Conservation (phyloP, 129 eudicot genomes). For the Tanacetum coccineum region DNA sequence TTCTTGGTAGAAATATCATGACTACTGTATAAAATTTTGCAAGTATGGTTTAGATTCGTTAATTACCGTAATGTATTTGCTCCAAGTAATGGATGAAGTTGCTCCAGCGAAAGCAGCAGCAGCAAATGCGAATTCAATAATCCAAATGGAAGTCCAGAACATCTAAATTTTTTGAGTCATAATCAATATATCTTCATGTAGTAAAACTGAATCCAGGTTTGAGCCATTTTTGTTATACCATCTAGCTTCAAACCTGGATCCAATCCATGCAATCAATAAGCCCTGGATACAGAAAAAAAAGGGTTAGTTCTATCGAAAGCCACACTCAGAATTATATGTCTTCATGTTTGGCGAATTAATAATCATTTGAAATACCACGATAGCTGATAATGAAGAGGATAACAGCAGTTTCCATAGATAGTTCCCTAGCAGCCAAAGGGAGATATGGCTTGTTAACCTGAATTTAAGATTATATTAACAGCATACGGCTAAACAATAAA, state of each 20-base stretch:
- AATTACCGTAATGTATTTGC: conserved; percentile 26
- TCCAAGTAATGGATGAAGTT: conserved; percentile 23
- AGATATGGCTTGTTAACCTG: conserved; percentile 32
- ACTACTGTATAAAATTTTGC: no score
- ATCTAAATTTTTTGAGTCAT: conserved; percentile 13
- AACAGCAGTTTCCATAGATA: conserved; percentile 27
- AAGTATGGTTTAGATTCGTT: no score
- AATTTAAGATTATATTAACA: not conserved
- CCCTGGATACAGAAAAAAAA: not conserved
- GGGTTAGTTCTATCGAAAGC: no score
- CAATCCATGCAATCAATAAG: conserved; percentile 10
- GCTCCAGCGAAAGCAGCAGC: conserved; percentile 26
- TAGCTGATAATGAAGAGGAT: conserved; percentile 18
- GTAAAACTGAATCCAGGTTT: not conserved
- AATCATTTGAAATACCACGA: conserved; percentile 13
- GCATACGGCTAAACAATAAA: no score
- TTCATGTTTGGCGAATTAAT: no score
- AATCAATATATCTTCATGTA: not conserved
- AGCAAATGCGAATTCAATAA: conserved; percentile 27
- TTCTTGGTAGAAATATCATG: no score
- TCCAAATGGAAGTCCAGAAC: conserved; percentile 29
- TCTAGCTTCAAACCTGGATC: conserved; percentile 4
- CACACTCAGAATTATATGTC: no score
- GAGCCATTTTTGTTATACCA: not conserved
- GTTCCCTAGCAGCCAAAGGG: conserved; percentile 24